Evolutionary conservation across 1,284 basidiomycete genomes (phyloP).

Genomic region (Ustilago lituana): DNA sequence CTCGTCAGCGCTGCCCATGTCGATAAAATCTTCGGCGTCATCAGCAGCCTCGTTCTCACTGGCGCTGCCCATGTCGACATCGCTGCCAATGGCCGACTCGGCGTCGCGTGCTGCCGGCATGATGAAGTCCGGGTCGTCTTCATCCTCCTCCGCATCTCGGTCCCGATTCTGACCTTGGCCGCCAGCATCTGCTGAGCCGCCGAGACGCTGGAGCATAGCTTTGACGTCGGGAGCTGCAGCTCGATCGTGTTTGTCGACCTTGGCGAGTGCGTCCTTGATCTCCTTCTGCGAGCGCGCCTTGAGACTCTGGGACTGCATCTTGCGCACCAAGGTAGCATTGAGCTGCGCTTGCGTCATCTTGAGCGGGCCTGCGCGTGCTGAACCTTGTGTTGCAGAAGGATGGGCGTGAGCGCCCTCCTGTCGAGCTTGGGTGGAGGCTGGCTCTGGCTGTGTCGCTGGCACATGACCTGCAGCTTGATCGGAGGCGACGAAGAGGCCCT

Average conservation of each 20-base stretch:
- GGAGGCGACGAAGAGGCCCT: conserved; percentile 46
- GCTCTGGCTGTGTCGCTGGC: conserved; percentile 19
- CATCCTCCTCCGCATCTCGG: conserved; percentile 28
- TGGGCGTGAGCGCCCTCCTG: background rate
- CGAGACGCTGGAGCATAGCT: conserved; percentile 28
- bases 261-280: conserved; percentile 7
- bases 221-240: conserved; percentile 30
- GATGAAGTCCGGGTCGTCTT: conserved; percentile 40
- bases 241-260: conserved; percentile 7
- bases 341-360: conserved; percentile 52
- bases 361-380: conserved; percentile 23
- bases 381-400: conserved; percentile 1
- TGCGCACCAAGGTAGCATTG: conserved; percentile 52
- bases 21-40: conserved; percentile 23
- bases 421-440: conserved; percentile 11
- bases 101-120: conserved; percentile 36
- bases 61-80: conserved; percentile 45
- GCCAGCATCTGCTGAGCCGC: conserved; percentile 2
- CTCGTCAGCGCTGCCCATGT: conserved; percentile 28
- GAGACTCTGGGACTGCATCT: conserved; percentile 49
- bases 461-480: conserved; percentile 39
- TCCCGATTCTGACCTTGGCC: conserved; percentile 11
- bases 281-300: conserved; percentile 31
- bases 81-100: conserved; percentile 39
- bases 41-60: conserved; percentile 36